Base-by-base conservation (phyloP, 805 yeast species). In the Spencermartinsiella europaea region DNA sequence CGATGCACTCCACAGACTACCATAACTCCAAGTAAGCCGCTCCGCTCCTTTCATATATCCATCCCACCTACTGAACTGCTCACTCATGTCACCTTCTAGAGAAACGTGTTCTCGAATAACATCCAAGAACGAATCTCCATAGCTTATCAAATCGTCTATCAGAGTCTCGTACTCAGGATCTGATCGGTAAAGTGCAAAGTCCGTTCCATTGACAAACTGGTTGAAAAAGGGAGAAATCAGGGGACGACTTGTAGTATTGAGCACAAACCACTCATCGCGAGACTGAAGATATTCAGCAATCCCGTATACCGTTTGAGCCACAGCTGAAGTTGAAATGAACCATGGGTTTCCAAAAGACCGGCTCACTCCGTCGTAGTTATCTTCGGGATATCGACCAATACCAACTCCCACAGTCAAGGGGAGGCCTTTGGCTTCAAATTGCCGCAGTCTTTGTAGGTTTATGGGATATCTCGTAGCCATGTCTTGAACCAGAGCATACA, bases 301-400 rank as follows among this genome's bases (percentile, higher is more conserved):
- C 5, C 49, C 44, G 44, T 62, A 66, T 35, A 66, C 34, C 16
- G 49, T 50, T 35, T 68, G 62, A 1, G 71, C 65, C 7, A 66
- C 61, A 14, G 66, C 50, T 2, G 68, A 57, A 1, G 72, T 68
- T 33, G 67, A 61, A 48, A 90, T 75, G 60, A 89, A 88, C 98
- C 97, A 90, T 4, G 98, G 97, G 59, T 90, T 89, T 2, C 96
- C 97, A 56, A 82, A 87, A 27, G 82, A 72, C 0, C 75, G 69
- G 0, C 79, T 80, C 49, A 71, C 67, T 0, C 96, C 96, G 62
- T 90, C 83, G 64, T 90, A 90, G 7, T 83, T 63, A 65, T 90
- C 98, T 60, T 90, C 98, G 0, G 97, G 96, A 60, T 90, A 90
- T 60, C 98, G 74, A 2, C 98, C 98, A 44, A 90, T 65, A 0